phyloP scores from a whole-genome alignment of 257 asterid genomes.

The Forsythia suspensa region DNA sequence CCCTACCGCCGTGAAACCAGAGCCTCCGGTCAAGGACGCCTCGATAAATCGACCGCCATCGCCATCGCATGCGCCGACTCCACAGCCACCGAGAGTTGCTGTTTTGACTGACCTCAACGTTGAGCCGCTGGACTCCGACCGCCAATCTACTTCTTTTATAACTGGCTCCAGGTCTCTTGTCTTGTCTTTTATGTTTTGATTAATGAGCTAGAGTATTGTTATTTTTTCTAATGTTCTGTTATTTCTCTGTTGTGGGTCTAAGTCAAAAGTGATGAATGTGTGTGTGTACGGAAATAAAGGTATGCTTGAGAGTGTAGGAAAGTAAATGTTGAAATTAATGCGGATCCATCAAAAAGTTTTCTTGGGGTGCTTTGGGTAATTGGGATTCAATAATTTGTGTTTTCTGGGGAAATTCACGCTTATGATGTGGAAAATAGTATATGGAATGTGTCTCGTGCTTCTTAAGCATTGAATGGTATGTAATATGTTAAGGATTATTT shows the following conservation, averaged over 20 bases:
- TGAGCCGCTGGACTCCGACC: conserved; percentile 66
- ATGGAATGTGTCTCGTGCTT: not conserved
- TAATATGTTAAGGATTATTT: not conserved
- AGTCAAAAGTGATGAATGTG: not conserved
- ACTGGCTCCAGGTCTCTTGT: conserved; percentile 42
- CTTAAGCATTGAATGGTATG: no score
- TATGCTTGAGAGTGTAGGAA: no score
- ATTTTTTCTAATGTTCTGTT: not conserved
- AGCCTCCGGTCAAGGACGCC: conserved; percentile 29
- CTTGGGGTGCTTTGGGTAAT: not conserved
- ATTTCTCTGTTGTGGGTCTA: not conserved
- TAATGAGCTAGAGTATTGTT: not conserved
- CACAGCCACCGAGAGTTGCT: conserved; percentile 35
- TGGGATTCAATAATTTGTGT: not conserved
- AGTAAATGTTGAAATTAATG: not conserved
- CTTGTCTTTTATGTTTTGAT: not conserved
- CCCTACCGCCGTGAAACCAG: conserved; percentile 32
- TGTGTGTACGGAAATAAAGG: not conserved
- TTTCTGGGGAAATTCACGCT: not conserved
- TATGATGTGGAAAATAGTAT: not conserved
- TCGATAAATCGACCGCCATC: conserved; percentile 21
- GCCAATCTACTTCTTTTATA: conserved; percentile 31
- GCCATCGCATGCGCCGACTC: conserved; percentile 24
- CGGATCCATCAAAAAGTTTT: not conserved
- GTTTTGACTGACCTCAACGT: conserved; percentile 77